Conservation (phyloP, 2,329 filamentous ascomycete genomes). For the Alternaria conjuncta region DNA sequence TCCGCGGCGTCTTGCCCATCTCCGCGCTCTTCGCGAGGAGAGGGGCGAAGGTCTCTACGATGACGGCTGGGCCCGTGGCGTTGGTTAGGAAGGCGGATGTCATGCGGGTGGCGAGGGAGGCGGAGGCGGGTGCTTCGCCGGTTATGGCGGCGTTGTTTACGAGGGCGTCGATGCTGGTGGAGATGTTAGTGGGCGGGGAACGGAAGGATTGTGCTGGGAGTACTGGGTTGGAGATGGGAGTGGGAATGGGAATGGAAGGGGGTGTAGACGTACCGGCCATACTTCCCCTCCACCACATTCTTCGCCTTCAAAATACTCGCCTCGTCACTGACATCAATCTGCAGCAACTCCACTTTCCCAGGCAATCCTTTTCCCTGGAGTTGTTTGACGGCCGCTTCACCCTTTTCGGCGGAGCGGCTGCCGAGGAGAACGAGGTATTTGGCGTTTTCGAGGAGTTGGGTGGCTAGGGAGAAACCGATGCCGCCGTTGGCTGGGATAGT, state of each 20-base stretch:
- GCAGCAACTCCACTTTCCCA: conserved; percentile 45
- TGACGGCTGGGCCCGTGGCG: conserved; percentile 20
- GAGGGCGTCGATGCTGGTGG: conserved; percentile 39
- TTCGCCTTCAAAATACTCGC: conserved; percentile 49
- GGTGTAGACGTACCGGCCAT: conserved; percentile 24
- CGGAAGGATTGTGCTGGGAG: too few species aligned
- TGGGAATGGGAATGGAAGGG: too few species aligned
- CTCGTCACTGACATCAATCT: conserved; percentile 53
- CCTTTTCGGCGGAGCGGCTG: conserved; percentile 23
- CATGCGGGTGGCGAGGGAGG: conserved; percentile 19
- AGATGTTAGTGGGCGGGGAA: too few species aligned
- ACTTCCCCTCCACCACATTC: conserved; percentile 22
- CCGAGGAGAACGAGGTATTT: conserved; percentile 36
- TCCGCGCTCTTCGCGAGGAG: conserved; percentile 17
- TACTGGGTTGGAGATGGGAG: too few species aligned
- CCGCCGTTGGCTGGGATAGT: conserved; percentile 49
- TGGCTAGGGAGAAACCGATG: conserved; percentile 55
- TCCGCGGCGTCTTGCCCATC: conserved; percentile 21
- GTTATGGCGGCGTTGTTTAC: conserved; percentile 49
- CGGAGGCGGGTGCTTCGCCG: conserved; percentile 4
- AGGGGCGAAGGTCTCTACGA: conserved; percentile 14
- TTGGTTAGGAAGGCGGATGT: conserved; percentile 32
- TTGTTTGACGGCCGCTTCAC: conserved; percentile 29
- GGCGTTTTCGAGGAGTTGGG: conserved; percentile 45
- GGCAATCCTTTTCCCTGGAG: conserved; percentile 24